phyloP scores from a whole-genome alignment of 345 rosid genomes.

The Barbarea vulgaris region DNA sequence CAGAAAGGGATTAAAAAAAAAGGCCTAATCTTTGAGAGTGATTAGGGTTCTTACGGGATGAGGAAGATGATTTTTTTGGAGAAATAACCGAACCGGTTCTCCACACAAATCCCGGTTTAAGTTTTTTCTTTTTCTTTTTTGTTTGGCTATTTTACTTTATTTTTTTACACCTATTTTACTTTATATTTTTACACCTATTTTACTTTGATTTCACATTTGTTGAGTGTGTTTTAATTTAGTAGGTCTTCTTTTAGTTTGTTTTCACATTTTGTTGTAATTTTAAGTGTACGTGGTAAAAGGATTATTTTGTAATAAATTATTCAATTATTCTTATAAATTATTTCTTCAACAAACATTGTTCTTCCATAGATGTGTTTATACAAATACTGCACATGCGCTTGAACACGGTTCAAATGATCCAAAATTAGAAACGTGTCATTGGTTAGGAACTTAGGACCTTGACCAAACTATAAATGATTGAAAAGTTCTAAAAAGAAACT shows the following conservation, averaged over 20 bases:
- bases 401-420: constrained; percentile 28
- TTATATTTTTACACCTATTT: background rate
- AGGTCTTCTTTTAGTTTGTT: background rate
- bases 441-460: constrained; percentile 14
- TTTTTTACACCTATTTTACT: background rate
- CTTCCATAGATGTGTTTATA: constrained; percentile 8
- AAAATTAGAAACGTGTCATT: constrained; percentile 1
- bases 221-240: constrained; percentile 6
- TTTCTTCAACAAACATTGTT: constrained; percentile 29
- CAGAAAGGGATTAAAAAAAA: background rate
- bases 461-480: constrained; percentile 30
- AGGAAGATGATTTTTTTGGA: constrained; percentile 28
- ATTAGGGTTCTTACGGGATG: constrained; percentile 31
- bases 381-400: constrained; percentile 24
- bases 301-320: constrained; percentile 39
- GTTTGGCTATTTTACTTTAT: background rate
- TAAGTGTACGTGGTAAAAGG: constrained; percentile 24
- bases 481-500: background rate
- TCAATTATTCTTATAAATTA: constrained; percentile 36
- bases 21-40: constrained; percentile 13
- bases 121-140: background rate
- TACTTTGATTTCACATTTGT: constrained; percentile 19
- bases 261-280: constrained; percentile 21
- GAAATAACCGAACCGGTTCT: constrained; percentile 34
- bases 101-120: constrained; percentile 35